Conservation (phyloP, 805 yeast genomes). For the Hanseniaspora pseudoguilliermondii region DNA sequence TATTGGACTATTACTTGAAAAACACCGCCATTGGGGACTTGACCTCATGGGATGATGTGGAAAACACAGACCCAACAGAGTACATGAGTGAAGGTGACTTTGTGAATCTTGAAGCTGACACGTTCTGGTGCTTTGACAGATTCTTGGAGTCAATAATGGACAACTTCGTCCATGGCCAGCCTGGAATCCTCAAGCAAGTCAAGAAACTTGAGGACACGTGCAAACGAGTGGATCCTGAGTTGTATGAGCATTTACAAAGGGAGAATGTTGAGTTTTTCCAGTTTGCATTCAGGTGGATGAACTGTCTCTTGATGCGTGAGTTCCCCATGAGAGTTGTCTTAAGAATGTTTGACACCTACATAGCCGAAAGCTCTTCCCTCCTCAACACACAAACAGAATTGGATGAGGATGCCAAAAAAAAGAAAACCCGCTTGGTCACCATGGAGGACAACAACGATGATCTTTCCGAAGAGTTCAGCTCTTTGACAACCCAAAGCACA, state of each 20-base stretch:
- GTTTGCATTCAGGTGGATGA: constrained; percentile 97
- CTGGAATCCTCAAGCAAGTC: constrained; percentile 89
- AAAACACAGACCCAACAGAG: constrained; percentile 35
- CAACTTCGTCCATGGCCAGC: constrained; percentile 94
- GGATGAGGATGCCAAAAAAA: neutral
- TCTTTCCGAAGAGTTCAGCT: neutral
- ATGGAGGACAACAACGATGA: neutral
- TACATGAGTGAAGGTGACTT: constrained; percentile 46
- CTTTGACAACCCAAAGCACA: neutral
- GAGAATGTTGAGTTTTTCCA: constrained; percentile 92
- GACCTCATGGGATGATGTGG: constrained; percentile 24
- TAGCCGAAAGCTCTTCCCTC: constrained; percentile 49
- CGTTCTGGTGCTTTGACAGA: constrained; percentile 91
- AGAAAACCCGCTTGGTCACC: neutral
- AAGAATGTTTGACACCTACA: constrained; percentile 96
- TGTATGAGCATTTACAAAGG: constrained; percentile 58
- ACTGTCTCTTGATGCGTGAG: constrained; percentile 91
- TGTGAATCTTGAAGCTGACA: constrained; percentile 77
- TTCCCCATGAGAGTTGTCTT: constrained; percentile 63
- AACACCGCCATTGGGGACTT: constrained; percentile 34
- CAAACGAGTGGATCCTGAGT: constrained; percentile 60
- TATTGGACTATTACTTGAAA: constrained; percentile 46
- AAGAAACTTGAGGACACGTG: constrained; percentile 65
- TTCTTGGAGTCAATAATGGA: constrained; percentile 90
- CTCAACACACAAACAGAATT: neutral